Evolutionary conservation across 345 rosid genomes (phyloP).

Genomic region (Euphorbia pulcherrima): DNA sequence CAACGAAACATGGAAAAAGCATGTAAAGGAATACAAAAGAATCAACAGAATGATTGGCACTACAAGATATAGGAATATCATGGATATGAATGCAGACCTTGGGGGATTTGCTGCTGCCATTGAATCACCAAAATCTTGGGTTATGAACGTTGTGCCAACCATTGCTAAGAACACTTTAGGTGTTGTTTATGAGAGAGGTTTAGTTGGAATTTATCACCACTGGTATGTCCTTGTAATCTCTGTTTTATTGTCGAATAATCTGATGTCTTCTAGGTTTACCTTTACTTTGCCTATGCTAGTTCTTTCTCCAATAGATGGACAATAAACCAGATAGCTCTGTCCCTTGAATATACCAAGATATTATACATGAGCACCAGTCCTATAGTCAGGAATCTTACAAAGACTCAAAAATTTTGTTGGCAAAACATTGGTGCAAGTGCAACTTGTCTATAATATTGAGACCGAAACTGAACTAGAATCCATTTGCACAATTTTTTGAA

Average conservation of each 20-base stretch:
- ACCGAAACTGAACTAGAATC: background rate
- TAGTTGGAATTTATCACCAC: conserved; percentile 90
- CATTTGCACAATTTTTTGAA: background rate
- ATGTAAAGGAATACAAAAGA: conserved; percentile 56
- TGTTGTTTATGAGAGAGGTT: conserved; percentile 83
- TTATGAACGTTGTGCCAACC: conserved; percentile 91
- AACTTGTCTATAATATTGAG: conserved; percentile 1
- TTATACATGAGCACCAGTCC: background rate
- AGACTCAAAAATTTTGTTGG: background rate
- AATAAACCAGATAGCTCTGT: background rate
- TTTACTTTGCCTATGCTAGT: background rate
- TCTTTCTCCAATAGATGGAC: background rate
- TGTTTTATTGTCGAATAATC: background rate
- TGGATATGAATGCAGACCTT: conserved; percentile 96
- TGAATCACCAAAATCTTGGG: conserved; percentile 88
- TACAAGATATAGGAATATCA: conserved; percentile 71
- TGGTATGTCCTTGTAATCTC: conserved; percentile 48
- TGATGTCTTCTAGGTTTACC: background rate
- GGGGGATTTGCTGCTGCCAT: conserved; percentile 95
- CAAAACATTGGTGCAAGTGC: background rate
- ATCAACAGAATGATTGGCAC: conserved; percentile 74
- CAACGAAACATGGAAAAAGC: conserved; percentile 73
- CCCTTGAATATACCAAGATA: background rate
- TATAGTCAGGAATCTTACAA: background rate
- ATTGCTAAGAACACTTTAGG: conserved; percentile 70